These are phyloP conservation scores for Athelia psychrophila DNA, from an alignment of 1,284 basidiomycete species.

Conservation along the genomic window DNA sequence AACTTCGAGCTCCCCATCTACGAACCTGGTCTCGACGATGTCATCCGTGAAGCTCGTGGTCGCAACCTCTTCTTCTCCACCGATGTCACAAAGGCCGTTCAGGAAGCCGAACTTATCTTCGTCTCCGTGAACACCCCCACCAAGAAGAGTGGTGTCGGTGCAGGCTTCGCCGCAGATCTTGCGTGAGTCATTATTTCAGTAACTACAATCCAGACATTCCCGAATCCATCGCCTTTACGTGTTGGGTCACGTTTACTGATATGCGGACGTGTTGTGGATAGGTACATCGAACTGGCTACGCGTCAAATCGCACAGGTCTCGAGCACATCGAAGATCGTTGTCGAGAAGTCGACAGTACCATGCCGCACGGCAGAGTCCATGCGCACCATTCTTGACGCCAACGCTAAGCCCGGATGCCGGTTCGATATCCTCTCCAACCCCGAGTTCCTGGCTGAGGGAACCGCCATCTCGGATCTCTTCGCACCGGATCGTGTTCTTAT, in stretches of 20 bases:
- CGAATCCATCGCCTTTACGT: background rate
- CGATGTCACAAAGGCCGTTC: slow-evolving; percentile 91
- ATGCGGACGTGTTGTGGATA: slow-evolving; percentile 28
- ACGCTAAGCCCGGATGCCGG: slow-evolving; percentile 86
- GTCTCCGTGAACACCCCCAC: slow-evolving; percentile 97
- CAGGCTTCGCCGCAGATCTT: slow-evolving; percentile 96
- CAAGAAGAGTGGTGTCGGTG: slow-evolving; percentile 96
- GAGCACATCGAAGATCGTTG: slow-evolving; percentile 93
- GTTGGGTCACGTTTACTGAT: background rate
- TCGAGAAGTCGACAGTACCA: slow-evolving; percentile 99
- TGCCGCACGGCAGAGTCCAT: slow-evolving; percentile 98
- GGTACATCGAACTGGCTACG: slow-evolving; percentile 95
- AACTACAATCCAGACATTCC: slow-evolving; percentile 9
- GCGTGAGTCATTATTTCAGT: slow-evolving; percentile 58
- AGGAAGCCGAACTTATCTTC: slow-evolving; percentile 89
- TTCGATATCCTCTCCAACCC: slow-evolving; percentile 99
- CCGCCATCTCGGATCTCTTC: slow-evolving; percentile 89
- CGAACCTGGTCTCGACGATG: slow-evolving; percentile 95
- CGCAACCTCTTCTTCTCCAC: slow-evolving; percentile 98
- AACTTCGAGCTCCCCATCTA: slow-evolving; percentile 87
- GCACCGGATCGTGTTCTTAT: slow-evolving; percentile 95
- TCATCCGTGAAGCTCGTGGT: slow-evolving; percentile 86
- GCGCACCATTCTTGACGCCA: slow-evolving; percentile 98
- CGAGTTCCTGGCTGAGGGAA: slow-evolving; percentile 98
- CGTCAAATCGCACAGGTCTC: slow-evolving; percentile 94